Evolutionary conservation across 2,329 filamentous ascomycete genomes (phyloP), one percentile per base, ranked within the genome.

Genomic region (Monascus ruber): DNA sequence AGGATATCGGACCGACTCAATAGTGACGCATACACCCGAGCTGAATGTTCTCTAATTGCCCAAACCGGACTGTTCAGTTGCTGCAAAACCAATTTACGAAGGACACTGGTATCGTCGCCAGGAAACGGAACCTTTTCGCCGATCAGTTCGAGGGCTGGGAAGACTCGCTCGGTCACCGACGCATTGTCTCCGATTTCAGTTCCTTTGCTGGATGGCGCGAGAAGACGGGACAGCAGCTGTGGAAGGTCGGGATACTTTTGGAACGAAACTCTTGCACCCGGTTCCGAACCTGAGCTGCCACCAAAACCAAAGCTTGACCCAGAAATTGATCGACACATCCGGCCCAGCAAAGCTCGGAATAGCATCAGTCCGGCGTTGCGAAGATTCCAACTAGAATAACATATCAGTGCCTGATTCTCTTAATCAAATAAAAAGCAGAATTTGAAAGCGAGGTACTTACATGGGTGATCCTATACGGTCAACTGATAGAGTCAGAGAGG

Each of bases 321-420:
- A 47, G 39, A 57, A 40, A 45, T 55, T 46, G 44, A 58, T 45
- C 45, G 60, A 47, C 49, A 72, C 68, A 61, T 74, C 58, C 62
- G 87, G 67, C 69, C 85, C 60, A 94, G 83, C 4, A 95, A 70
- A 45, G 86, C 85, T 39, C 89, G 79, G 47, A 96, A 79, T 5
- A 98, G 76, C 64, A 96, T 83, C 28, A 96, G 65, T 2, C 87
- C 87, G 49, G 87, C 95, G 58, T 98, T 98, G 1, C 88, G 81
- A 41, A 98, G 87, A 0, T 88, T 85, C 91, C 91, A 98, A 24
- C 79, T 17, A 17, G 17, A 17, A 17, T 3, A 17, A 17, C 17
- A 17, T 17, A 17, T 17, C 17, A 17, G 3, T 17, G 17, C 17
- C 17, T 17, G 17, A 17, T 17, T 17, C 17, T 17, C 17, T 84